Base-by-base conservation (phyloP, 129 eudicot genomes). In the Lactuca saligna region DNA sequence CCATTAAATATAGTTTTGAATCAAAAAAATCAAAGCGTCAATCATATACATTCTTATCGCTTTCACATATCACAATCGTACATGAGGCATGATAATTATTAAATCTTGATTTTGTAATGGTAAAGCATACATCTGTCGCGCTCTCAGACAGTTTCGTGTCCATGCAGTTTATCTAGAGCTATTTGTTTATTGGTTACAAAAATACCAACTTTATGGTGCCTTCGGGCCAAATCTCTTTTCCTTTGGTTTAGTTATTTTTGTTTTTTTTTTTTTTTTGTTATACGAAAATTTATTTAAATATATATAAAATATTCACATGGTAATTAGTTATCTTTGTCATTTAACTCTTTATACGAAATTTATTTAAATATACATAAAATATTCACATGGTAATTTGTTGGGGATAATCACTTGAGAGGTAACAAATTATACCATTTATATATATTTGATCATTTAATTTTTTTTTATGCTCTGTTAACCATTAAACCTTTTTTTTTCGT, bases 141-240 rank as follows among this genome's bases (percentile, higher is more conserved):
- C 41, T 76, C 42, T 54, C 20, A 76, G 54, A 76, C 75, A 75
- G 17, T 76, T 54, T 69, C 81, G 81, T 69, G 66, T 76, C 65
- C 70, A 69, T 69, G 81, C 81, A 76, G 32, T 62, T 61, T 51
- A 50, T 75, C 69, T 75, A 42, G 73, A 68, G 31, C 14, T 1
- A 61, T 60, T 75, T 60, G 50, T 68, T 76, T 69, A 56, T 56
- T 65, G 66, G 66, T 42, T 44, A 6, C 51, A n/a, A 46, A 46
- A 46, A n/a, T 51, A 8, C 46, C 49, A 68, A 62, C 80, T 68
- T 75, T 25, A 3, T 65, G 71, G 59, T 42, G 49, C 57, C 66
- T 41, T 34, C 17, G 7, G 15, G 1, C 50, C 54, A 25, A 64
- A 20, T 31, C 14, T 59, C 4, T 66, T 5, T 48, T 57, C 12